phyloP scores from a whole-genome alignment of 176 grass and related monocot species.

The Guadua angustifolia region DNA sequence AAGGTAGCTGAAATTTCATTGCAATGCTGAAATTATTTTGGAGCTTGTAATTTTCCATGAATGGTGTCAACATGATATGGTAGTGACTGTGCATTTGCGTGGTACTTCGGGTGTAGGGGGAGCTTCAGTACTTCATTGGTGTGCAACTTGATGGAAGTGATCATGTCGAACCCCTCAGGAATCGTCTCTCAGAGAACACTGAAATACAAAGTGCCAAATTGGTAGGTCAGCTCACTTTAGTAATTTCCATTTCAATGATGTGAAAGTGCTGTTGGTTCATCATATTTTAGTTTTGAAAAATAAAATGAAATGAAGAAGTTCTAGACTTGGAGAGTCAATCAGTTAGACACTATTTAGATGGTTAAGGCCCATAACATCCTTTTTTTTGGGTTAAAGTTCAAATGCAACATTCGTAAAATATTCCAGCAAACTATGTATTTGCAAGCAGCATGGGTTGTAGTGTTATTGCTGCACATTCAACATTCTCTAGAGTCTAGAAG shows the following conservation, averaged over 20 bases:
- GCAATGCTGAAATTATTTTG: neutral
- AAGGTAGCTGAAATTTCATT: conserved; percentile 56
- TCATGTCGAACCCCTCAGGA: conserved; percentile 93
- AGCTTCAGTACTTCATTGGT: conserved; percentile 99
- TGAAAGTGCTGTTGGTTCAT: neutral
- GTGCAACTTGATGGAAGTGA: conserved; percentile 97
- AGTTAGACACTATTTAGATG: neutral
- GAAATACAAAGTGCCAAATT: conserved; percentile 89
- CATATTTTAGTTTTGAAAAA: neutral
- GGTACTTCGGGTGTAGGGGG: conserved; percentile 57
- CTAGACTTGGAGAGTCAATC: neutral
- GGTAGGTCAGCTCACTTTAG: conserved; percentile 51
- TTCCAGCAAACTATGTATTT: neutral
- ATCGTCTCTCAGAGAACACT: conserved; percentile 80
- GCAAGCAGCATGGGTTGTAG: neutral
- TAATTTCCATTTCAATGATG: conserved; percentile 24
- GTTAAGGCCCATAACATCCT: neutral
- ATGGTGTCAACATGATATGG: neutral
- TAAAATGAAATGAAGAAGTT: conserved; percentile 13
- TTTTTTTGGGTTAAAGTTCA: neutral
- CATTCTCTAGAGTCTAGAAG: neutral
- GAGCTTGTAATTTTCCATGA: conserved; percentile 16
- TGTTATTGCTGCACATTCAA: conserved; percentile 2
- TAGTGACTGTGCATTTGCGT: neutral
- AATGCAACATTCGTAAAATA: neutral